Evolutionary conservation across 345 rosid genomes (phyloP), one percentile per base, ranked within the genome.

Genomic region (Lepidium sativum): DNA sequence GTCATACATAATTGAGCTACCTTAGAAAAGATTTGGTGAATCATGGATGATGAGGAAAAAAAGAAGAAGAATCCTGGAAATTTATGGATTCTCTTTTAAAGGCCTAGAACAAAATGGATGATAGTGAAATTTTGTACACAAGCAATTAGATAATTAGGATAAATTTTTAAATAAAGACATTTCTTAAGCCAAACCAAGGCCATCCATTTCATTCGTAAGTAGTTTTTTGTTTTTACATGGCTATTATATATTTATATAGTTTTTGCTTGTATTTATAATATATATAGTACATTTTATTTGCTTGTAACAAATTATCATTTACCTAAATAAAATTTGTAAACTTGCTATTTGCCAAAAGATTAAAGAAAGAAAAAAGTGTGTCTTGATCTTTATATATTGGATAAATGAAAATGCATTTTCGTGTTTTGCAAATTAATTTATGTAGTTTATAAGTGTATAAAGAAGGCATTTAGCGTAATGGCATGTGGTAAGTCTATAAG

Each of bases 91-190:
- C 20, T 4, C 27, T n/a, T 60, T 12, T 10, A 33, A 34, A 49
- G 49, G 53, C 45, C 33, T 29, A 48, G 32, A 56, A 63, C 65
- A 63, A 63, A 50, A 56, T 14, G 33, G 31, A 38, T 14, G 65
- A 56, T 57, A 50, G 61, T 58, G 71, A 58, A 57, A 51, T 64
- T 49, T 72, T 72, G 70, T 50, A 49, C 61, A 51, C 54, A 57
- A 50, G 60, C 65, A 41, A 63, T 56, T 18, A 49, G 47, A 71
- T 20, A 15, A 17, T 16, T 54, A 53, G 34, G 29, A 54, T 37
- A 62, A 53, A 23, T 43, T 42, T 42, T 60, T 54, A 10, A 11
- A 51, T 52, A 31, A 13, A 32, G 38, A 47, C 13, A 49, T 45
- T 47, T 44, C 53, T 34, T 27, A 18, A 11, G 15, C 64, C 72